Base-by-base conservation (phyloP, 2,329 filamentous ascomycete genomes). In the Verticillium longisporum region DNA sequence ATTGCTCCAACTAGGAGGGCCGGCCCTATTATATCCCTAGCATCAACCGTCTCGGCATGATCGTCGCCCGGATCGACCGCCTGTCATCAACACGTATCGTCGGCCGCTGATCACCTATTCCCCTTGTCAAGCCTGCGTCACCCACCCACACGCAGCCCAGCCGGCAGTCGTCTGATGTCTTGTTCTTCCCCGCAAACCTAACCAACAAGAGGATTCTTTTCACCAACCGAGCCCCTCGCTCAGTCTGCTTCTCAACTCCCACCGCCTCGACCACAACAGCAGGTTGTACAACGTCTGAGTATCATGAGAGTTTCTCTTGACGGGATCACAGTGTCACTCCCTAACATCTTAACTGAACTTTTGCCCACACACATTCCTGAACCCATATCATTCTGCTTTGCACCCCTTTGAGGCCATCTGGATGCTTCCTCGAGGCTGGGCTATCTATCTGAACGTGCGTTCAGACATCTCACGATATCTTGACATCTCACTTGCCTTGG, bases 51-150 rank as follows among this genome's bases (percentile, higher is more conserved):
- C 26, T 58, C 58, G 45, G 57, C 60, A 62, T 64, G 62, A 64
- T 65, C 63, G 62, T 55, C 62, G 59, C 63, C 59, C 57, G 60
- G 63, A 64, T 62, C 62, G 57, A 62, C 63, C 33, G 53, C 38
- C 58, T 31, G 58, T 65, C 63, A 65, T 65, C 64, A 64, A 62
- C 62, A 50, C 63, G 45, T 26, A 50, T 50, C 45, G 45, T 61
- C 60, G 56, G 56, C 61, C 61, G 56, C 63, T 61, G 60, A 59
- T 59, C 58, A 41, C 21, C 45, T 55, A 10, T 31, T 54, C 58
- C 41, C 33, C 41, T 50, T 31, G 56, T 41, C 38, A 9, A 50
- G 26, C 14, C 41, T 36, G 45, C 58, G 53, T 54, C 21, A 59
- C 33, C 32, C n/a, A 21, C 50, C 58, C 26, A 26, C 56, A 32